Conservation (phyloP, 768 basidiomycete genomes). For the Amanita phalloides region DNA sequence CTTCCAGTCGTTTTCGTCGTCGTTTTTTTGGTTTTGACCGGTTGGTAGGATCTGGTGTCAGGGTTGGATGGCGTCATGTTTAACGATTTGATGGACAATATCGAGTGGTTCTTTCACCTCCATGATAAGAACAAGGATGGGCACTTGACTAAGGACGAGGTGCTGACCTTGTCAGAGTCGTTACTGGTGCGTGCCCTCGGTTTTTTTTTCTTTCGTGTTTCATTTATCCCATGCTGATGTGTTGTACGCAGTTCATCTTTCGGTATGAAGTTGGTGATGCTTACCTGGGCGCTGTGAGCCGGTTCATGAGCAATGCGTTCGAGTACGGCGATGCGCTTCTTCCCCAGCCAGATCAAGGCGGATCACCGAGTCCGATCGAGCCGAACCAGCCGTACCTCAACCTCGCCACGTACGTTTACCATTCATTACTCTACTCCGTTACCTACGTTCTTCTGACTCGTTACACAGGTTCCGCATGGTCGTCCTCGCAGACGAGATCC, state of each 20-base stretch:
- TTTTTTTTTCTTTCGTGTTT: background rate
- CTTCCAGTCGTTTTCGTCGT: background rate
- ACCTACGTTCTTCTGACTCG: background rate
- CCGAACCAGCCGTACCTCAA: constrained; percentile 90
- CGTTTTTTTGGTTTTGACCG: background rate
- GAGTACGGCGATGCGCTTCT: constrained; percentile 96
- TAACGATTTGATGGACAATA: constrained; percentile 96
- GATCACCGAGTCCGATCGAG: constrained; percentile 35
- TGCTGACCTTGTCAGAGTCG: constrained; percentile 89
- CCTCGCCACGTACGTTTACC: constrained; percentile 57
- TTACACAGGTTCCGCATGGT: constrained; percentile 88
- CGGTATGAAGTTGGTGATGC: constrained; percentile 94
- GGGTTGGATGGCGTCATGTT: constrained; percentile 91
- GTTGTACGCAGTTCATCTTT: constrained; percentile 77
- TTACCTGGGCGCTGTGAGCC: constrained; percentile 90
- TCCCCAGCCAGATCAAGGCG: constrained; percentile 36
- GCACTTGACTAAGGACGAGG: constrained; percentile 91
- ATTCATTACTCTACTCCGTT: background rate
- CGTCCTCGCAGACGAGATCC: constrained; percentile 88
- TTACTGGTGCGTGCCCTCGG: constrained; percentile 51
- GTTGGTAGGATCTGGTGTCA: constrained; percentile 66
- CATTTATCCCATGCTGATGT: background rate
- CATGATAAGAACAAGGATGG: constrained; percentile 97
- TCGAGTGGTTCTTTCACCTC: constrained; percentile 97
- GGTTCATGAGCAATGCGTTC: constrained; percentile 97